phyloP scores from a whole-genome alignment of 2,329 filamentous ascomycete species.

The Aspergillus luchuensis region DNA sequence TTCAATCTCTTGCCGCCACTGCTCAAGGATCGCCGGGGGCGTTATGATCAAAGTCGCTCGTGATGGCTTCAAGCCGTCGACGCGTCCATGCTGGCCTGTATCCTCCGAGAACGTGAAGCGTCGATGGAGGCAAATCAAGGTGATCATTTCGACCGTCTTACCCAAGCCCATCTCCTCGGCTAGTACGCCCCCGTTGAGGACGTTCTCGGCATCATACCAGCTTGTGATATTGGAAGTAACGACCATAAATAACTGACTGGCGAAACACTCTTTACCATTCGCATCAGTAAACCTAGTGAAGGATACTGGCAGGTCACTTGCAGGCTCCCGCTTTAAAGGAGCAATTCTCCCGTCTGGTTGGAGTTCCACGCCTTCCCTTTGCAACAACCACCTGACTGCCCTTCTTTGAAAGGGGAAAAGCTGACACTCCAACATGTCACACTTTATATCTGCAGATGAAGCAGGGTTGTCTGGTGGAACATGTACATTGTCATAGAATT shows the following conservation, averaged over 20 bases:
- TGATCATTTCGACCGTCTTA: conserved; percentile 54
- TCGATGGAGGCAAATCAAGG: conserved; percentile 47
- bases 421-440: conserved; percentile 37
- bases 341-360: conserved; percentile 34
- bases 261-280: conserved; percentile 42
- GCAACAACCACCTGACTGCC: conserved; percentile 50
- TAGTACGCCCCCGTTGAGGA: conserved; percentile 48
- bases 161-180: conserved; percentile 56
- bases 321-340: conserved; percentile 13
- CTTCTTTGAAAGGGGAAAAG: conserved; percentile 54
- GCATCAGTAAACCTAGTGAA: conserved; percentile 42
- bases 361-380: conserved; percentile 45
- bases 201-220: conserved; percentile 34
- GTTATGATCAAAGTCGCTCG: conserved; percentile 65
- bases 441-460: conserved; percentile 39
- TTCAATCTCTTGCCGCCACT: conserved; percentile 64
- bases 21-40: conserved; percentile 61
- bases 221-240: conserved; percentile 39
- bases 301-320: conserved; percentile 36
- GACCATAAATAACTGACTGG: conserved; percentile 46
- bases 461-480: conserved; percentile 40
- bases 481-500: conserved; percentile 53
- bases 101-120: conserved; percentile 23
- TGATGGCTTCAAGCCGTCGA: conserved; percentile 41
- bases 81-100: conserved; percentile 19